Percentiles rank a stretch among this genome's conserved stretches.
Conservation (phyloP, 129 eudicot genomes). For the Pseudognaphalium luteoalbum region DNA sequence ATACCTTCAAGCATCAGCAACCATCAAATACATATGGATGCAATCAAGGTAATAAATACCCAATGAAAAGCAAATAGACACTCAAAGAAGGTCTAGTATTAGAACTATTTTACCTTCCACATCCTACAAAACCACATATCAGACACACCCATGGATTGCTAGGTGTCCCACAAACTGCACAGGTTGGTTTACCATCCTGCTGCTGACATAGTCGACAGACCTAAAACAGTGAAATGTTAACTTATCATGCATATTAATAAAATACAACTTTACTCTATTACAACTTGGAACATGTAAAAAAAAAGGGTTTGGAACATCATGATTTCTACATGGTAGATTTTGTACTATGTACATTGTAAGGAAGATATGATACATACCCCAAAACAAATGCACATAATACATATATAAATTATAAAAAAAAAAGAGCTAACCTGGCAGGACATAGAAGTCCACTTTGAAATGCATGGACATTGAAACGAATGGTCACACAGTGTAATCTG, state of each 20-base stretch:
- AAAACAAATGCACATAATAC: background rate
- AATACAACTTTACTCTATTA: background rate
- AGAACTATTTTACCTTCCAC: conserved; percentile 70
- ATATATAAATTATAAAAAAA: conserved; percentile 4
- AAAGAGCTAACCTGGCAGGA: conserved; percentile 76
- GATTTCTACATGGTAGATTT: background rate
- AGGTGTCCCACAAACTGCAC: conserved; percentile 72
- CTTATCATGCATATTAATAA: background rate
- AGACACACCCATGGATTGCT: conserved; percentile 82
- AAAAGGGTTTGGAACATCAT: background rate
- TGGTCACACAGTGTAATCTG: conserved; percentile 87
- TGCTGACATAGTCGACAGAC: conserved; percentile 87
- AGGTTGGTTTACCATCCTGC: conserved; percentile 76
- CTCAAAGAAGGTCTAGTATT: background rate
- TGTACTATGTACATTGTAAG: background rate
- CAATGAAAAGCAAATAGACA: background rate
- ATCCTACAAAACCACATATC: conserved; percentile 95
- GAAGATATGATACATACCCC: background rate
- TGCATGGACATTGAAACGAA: conserved; percentile 86
- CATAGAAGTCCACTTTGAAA: conserved; percentile 79
- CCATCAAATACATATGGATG: background rate
- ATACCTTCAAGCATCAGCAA: conserved; percentile 46
- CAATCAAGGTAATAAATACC: conserved; percentile 4
- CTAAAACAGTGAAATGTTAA: conserved; percentile 37
- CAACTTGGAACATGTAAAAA: background rate